Base-by-base conservation (phyloP, 2,329 filamentous ascomycete species). In the Beauveria brongniartii region DNA sequence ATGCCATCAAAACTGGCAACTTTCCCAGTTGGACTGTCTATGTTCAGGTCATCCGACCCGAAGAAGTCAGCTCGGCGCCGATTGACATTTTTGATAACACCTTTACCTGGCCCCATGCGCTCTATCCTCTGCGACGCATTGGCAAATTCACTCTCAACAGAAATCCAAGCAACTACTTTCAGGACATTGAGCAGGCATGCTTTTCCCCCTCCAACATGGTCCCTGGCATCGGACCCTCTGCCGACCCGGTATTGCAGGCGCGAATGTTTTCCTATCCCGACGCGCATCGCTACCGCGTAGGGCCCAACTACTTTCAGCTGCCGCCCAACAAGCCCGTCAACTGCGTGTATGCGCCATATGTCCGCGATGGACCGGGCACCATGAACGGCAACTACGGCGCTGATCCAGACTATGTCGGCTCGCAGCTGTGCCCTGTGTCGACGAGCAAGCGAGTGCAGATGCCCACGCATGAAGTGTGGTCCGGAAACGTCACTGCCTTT, bases 11-110 rank as follows among this genome's bases (percentile, higher is more conserved):
- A 0, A 1, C 0, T 2, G 7, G 60, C 14, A 80, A 89, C 12
- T 77, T 79, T 65, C 85, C 85, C 5, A 81, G 77, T 22, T 90
- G 86, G 85, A 84, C 79, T 20, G 79, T 83, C 63, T 86, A 83
- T 64, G 78, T 88, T 2, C 87, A 90, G 71, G 78, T 82, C 5
- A 78, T 89, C 9, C 63, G 82, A 78, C 20, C 84, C 85, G 1
- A 81, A 83, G 63, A 78, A 88, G 65, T 84, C 84, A 2, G 80
- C 86, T 68, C 78, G 80, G 61, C 84, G 83, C 69, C 76, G 76
- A 47, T 85, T 80, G 77, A 85, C 71, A 75, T 89, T 63, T 87
- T 90, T 63, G 87, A 90, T 68, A 74, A 88, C 64, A 90, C 87
- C 55, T 87, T 89, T 72, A 80, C 86, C 66, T 89, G 86, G 85